These are phyloP conservation scores for Angomonas deanei DNA, from an alignment of 208 protist species.

Conservation along the genomic window DNA sequence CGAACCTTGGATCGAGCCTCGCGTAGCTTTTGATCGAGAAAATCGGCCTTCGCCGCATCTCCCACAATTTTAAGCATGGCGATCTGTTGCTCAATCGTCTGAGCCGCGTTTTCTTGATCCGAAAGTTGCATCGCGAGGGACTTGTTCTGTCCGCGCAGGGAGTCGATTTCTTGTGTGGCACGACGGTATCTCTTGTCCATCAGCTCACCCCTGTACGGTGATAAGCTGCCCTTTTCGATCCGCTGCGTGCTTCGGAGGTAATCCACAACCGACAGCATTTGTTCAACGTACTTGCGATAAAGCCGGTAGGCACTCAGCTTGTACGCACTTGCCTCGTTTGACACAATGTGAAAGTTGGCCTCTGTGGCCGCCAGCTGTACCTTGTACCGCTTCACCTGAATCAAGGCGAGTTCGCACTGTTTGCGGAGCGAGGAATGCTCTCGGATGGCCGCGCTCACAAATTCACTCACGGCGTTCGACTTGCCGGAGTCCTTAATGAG, in stretches of 20 bases:
- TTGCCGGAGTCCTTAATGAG: constrained; percentile 67
- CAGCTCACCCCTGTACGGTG: constrained; percentile 60
- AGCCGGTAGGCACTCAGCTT: constrained; percentile 79
- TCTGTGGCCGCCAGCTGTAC: constrained; percentile 80
- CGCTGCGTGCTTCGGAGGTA: constrained; percentile 74
- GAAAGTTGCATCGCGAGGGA: constrained; percentile 43
- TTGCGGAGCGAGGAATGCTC: constrained; percentile 75
- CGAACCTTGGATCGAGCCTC: constrained; percentile 41
- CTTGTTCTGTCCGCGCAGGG: constrained; percentile 27
- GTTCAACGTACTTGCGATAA: constrained; percentile 74
- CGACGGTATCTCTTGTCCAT: constrained; percentile 60
- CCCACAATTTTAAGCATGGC: constrained; percentile 26
- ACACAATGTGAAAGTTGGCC: constrained; percentile 80
- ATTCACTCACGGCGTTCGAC: constrained; percentile 59
- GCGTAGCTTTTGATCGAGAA: constrained; percentile 33
- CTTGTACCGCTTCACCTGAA: constrained; percentile 56
- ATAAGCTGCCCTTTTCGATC: constrained; percentile 39
- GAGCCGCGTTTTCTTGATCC: constrained; percentile 42
- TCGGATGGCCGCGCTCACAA: constrained; percentile 75
- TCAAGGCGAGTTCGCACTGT: constrained; percentile 72
- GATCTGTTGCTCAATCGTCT: constrained; percentile 59
- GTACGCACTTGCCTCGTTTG: constrained; percentile 83
- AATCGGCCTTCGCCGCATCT: constrained; percentile 26
- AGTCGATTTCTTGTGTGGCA: constrained; percentile 32
- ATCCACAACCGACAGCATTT: constrained; percentile 70